phyloP scores from a whole-genome alignment of 1,284 basidiomycete species.

The Trametes sp. region DNA sequence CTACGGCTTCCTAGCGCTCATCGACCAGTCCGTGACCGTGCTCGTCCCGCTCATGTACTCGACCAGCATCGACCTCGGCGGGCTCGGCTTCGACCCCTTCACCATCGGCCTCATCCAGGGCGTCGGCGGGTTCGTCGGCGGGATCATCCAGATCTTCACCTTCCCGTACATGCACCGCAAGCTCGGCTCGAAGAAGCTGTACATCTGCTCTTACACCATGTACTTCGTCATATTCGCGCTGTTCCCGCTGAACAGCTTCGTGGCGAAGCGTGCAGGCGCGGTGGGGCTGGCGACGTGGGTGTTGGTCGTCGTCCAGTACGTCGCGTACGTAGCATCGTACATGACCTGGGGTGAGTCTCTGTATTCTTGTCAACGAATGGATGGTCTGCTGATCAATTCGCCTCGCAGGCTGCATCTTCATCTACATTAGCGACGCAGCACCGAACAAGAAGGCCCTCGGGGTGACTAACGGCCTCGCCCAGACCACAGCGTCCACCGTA shows the following conservation, averaged over 20 bases:
- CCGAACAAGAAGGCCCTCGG: constrained; percentile 71
- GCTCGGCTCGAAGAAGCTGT: constrained; percentile 61
- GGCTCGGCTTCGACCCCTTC: constrained; percentile 63
- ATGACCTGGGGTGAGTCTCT: constrained; percentile 28
- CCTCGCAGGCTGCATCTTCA: constrained; percentile 40
- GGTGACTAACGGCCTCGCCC: constrained; percentile 68
- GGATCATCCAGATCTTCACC: constrained; percentile 63
- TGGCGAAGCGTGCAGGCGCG: constrained; percentile 28
- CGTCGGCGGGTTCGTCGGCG: constrained; percentile 61
- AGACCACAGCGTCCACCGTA: constrained; percentile 46
- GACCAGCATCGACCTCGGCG: constrained; percentile 65
- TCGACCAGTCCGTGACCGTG: constrained; percentile 56
- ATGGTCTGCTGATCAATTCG: background rate
- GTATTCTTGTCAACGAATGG: constrained; percentile 28
- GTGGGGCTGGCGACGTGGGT: constrained; percentile 25
- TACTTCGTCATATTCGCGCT: constrained; percentile 51
- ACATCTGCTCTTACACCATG: constrained; percentile 51
- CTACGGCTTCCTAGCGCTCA: constrained; percentile 70
- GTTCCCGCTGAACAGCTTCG: constrained; percentile 62
- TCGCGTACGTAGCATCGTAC: constrained; percentile 21
- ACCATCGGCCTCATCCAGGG: constrained; percentile 65
- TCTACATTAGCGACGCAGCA: constrained; percentile 62
- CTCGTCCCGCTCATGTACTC: constrained; percentile 71
- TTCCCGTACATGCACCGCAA: constrained; percentile 59
- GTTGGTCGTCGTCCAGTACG: constrained; percentile 26